Evolutionary conservation across 2,329 filamentous ascomycete species (phyloP).

Genomic region (Coniochaeta prunicola): DNA sequence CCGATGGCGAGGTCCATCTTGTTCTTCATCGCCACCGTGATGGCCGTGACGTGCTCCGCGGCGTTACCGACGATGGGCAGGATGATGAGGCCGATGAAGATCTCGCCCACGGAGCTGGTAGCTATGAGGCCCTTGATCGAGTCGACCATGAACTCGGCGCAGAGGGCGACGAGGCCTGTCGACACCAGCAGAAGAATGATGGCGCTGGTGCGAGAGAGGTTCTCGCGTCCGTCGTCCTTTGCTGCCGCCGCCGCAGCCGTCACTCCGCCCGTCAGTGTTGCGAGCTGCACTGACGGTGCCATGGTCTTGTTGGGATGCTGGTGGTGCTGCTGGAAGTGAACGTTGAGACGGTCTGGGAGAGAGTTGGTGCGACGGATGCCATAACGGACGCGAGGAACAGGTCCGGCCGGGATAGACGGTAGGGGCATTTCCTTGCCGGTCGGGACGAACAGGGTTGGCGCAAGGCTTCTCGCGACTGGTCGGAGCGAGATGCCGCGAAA

Average conservation of each 20-base stretch:
- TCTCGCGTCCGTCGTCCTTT: conserved; percentile 29
- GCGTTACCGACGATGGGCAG: conserved; percentile 57
- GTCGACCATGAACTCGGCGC: conserved; percentile 63
- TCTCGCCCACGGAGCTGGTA: conserved; percentile 35
- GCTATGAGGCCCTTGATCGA: conserved; percentile 57
- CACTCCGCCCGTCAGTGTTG: conserved; percentile 22
- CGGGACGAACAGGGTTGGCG: conserved; percentile 61
- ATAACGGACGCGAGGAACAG: conserved; percentile 50
- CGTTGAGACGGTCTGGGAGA: conserved; percentile 59
- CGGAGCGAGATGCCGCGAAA: conserved; percentile 55
- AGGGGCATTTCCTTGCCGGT: conserved; percentile 1
- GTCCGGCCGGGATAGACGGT: conserved; percentile 28
- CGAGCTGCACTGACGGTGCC: conserved; percentile 37
- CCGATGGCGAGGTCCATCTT: conserved; percentile 57
- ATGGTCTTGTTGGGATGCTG: conserved; percentile 16
- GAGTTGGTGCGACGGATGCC: conserved; percentile 70
- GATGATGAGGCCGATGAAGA: conserved; percentile 54
- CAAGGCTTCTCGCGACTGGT: conserved; percentile 58
- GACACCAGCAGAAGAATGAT: conserved; percentile 56
- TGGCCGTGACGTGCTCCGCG: conserved; percentile 55
- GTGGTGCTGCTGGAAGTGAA: conserved; percentile 34
- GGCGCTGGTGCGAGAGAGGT: conserved; percentile 47
- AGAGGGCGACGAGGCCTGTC: conserved; percentile 59
- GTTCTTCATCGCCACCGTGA: conserved; percentile 50
- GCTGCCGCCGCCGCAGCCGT: conserved; percentile 8